Base-by-base conservation (phyloP, 2,329 filamentous ascomycete genomes). In the Cryphonectria naterciae region DNA sequence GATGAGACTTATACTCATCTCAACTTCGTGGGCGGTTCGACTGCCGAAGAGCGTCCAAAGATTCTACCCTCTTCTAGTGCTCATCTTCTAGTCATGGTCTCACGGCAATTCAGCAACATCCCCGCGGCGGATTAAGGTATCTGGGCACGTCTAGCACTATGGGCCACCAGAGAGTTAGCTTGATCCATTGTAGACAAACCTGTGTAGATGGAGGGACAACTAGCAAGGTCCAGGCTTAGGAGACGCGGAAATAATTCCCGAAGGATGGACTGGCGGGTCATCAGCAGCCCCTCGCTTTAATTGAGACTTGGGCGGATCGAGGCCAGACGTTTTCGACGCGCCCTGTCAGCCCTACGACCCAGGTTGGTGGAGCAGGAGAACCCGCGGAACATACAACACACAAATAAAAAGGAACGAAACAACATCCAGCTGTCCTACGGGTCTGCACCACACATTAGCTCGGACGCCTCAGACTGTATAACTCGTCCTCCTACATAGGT, bases 311-410 rank as follows among this genome's bases (percentile, higher is more conserved):
- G 54, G 25, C 52, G 52, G 22, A n/a, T 61, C 32, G 58, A 35
- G 35, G 32, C 25, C 52, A 35, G 56, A 37, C 56, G 32, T 22
- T 11, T 35, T 58, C 46, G 22, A 25, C 5, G 4, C 39, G 22
- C 25, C 35, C 35, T 39, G 65, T n/a, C 46, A 71, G 70, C 67
- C 67, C 62, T 71, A 71, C 15, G 63, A 43, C 63, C 61, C 67
- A 69, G 70, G 62, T 56, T 28, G 15, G 54, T 19, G 25, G 54
- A 32, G 25, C 25, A 25, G 25, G 28, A 32, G 28, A 58, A 35
- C 7, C 13, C 25, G 28, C 54, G 54, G 52, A 58, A 1, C 5
- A 58, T 28, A 19, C 15, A 58, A 6, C 25, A 22, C 17, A 8
- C 17, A 49, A 4, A 49, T 19, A 6, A 19, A 22, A 25, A 25